Base-by-base conservation (phyloP, 129 eudicot genomes). In the Scalesia atractyloides region DNA sequence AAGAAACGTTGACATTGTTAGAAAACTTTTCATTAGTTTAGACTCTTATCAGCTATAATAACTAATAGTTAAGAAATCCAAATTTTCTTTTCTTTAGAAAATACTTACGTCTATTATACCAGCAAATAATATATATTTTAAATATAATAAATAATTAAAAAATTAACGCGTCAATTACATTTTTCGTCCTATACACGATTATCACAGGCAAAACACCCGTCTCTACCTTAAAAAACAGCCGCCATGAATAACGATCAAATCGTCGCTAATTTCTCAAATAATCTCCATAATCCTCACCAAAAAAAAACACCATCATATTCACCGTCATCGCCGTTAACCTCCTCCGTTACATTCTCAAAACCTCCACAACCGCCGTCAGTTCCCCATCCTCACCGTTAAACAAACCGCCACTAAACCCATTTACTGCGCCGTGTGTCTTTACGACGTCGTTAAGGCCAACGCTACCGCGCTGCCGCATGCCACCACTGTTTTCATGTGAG, bases 361-460 rank as follows among this genome's bases (percentile, higher is more conserved):
- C 36, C 43, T 66, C 81, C 66, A 69, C 69, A 68, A 41, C 62
- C 72, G 44, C 50, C 84, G 11, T 1, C 80, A 66, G 19, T 76
- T 82, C 68, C 78, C 79, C 7, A 48, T 66, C 43, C 70, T 77
- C 60, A 71, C 82, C 59, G 73, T 69, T 3, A 80, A 79, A 57
- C 16, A 50, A 14, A 36, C 62, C 51, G 5, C 59, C 33, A 20
- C 33, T 17, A 56, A 37, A 69, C 17, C 57, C 11, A 9, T 68
- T 10, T 80, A 34, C 43, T 86, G 91, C 48, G 62, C 73, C 1
- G 85, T 86, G 44, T 86, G 91, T 59, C 88, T 86, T 46, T 39
- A 78, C 65, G 81, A 78, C 30, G 72, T 81, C 1, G 64, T 48
- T 7, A 51, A 54, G 86, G 86, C 49, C 81, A 83, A 33, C 67